phyloP scores from a whole-genome alignment of 2,329 filamentous ascomycete genomes.

The Monosporascus cannonballus region DNA sequence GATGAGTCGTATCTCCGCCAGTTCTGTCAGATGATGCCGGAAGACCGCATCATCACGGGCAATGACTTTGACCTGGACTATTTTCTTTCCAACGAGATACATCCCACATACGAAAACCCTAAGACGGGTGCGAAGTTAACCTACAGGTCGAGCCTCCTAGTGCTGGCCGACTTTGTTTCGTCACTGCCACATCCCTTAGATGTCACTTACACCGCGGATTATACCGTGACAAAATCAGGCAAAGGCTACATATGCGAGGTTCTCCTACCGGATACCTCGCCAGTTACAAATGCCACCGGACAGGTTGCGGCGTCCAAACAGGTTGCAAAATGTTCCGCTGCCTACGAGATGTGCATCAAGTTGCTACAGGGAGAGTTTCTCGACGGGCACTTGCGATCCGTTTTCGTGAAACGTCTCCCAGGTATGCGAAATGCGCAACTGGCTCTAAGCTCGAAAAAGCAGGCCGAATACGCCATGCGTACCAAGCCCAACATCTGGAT shows the following conservation, averaged over 20 bases:
- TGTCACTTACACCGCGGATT: conserved; percentile 41
- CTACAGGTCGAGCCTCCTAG: conserved; percentile 64
- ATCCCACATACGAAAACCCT: conserved; percentile 53
- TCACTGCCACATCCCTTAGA: conserved; percentile 50
- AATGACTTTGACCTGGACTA: conserved; percentile 51
- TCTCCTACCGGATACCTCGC: conserved; percentile 68
- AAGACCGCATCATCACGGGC: conserved; percentile 63
- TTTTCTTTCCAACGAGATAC: conserved; percentile 44
- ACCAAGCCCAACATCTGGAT: conserved; percentile 74
- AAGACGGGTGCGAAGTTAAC: conserved; percentile 72
- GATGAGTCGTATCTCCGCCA: conserved; percentile 60
- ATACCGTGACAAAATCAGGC: conserved; percentile 51
- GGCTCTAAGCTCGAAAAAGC: conserved; percentile 74
- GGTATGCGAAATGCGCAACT: conserved; percentile 81
- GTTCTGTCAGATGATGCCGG: conserved; percentile 71
- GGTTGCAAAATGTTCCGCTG: conserved; percentile 79
- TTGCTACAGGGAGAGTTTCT: conserved; percentile 63
- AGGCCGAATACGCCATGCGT: conserved; percentile 67
- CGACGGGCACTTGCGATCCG: conserved; percentile 68
- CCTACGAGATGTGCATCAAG: conserved; percentile 72
- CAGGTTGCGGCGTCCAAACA: conserved; percentile 61
- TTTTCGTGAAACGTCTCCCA: conserved; percentile 65
- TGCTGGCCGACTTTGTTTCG: conserved; percentile 68
- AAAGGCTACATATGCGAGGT: conserved; percentile 70
- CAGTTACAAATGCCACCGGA: conserved; percentile 62